Base-by-base conservation (phyloP, 2,329 filamentous ascomycete genomes). In the Akanthomyces lecanii region DNA sequence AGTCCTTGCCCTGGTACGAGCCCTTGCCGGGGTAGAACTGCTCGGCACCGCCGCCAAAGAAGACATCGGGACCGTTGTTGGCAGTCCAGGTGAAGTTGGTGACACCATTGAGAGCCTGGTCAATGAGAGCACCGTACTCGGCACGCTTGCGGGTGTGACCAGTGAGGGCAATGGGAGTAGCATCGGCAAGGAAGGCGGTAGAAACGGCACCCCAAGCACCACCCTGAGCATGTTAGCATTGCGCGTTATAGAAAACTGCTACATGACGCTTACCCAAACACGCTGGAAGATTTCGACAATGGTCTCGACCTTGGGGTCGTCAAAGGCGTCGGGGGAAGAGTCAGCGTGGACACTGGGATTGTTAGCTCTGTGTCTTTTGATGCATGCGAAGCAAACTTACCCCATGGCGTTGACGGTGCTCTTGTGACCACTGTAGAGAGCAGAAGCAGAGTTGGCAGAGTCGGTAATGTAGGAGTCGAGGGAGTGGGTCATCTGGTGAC, bases 401-500 rank as follows among this genome's bases (percentile, higher is more conserved):
- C 89, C 89, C 76, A 95, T 84, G 33, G 89, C 89, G 71, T 95
- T 93, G 67, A 94, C 90, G 0, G 86, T 89, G 70, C 85, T 89
- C 82, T 95, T 95, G 79, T 95, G 91, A 40, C 91, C 91, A 28
- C 85, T 87, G 78, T 94, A 95, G 21, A 95, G 80, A 18, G 91
- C 89, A 50, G 89, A 91, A 4, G 91, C 91, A 5, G 89, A 92
- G 77, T 95, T 95, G 76, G 91, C 91, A 65, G 88, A 91, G 74
- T 95, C 91, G 44, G 91, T 95, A 72, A 95, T 94, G 81, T 90
- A 94, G 56, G 82, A 87, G 77, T 94, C 90, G 71, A 95, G 85
- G 1, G 90, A 93, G 76, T 94, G 90, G 12, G 91, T 93, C 88
- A 95, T 94, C 77, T 94, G 91, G 74, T 96, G 91, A 23, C 91